Evolutionary conservation across 768 basidiomycete species (phyloP).

Genomic region (Termitomyces sp.): DNA sequence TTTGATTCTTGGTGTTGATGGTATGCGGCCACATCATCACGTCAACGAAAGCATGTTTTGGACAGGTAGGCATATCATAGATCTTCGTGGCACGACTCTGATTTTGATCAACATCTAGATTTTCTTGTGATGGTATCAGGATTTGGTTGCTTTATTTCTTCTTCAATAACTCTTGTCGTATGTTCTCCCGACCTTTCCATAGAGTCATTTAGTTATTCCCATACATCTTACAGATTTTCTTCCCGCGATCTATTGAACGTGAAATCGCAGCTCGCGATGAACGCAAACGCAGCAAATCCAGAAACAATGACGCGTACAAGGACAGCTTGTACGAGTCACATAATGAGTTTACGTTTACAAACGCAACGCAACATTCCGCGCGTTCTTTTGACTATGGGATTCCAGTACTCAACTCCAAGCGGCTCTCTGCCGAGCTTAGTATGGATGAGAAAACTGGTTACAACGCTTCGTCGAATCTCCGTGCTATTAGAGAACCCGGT

Average conservation of each 20-base stretch:
- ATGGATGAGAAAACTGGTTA: conserved; percentile 15
- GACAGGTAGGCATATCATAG: conserved; percentile 34
- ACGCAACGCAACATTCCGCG: conserved; percentile 13
- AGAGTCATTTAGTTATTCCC: background rate
- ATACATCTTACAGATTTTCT: conserved; percentile 63
- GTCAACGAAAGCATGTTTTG: conserved; percentile 57
- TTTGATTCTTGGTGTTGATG: conserved; percentile 64
- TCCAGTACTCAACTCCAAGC: conserved; percentile 10
- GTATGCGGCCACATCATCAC: conserved; percentile 52
- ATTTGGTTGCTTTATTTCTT: conserved; percentile 62
- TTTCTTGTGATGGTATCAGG: conserved; percentile 51
- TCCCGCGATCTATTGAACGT: conserved; percentile 68
- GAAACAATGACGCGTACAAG: conserved; percentile 16
- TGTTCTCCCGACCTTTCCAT: conserved; percentile 11
- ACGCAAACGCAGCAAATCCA: conserved; percentile 27
- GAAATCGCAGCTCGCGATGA: conserved; percentile 54
- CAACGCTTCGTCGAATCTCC: background rate
- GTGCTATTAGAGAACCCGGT: background rate
- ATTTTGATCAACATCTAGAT: conserved; percentile 31
- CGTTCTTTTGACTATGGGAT: conserved; percentile 7
- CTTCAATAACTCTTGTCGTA: conserved; percentile 71
- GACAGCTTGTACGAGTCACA: conserved; percentile 18
- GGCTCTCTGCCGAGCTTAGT: conserved; percentile 12
- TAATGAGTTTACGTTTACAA: conserved; percentile 7
- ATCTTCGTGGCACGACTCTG: background rate